Percentiles rank a stretch among this genome's conserved stretches.
phyloP scores from a whole-genome alignment of 1,139 yeast species.

The Candida pseudocylindracea region DNA sequence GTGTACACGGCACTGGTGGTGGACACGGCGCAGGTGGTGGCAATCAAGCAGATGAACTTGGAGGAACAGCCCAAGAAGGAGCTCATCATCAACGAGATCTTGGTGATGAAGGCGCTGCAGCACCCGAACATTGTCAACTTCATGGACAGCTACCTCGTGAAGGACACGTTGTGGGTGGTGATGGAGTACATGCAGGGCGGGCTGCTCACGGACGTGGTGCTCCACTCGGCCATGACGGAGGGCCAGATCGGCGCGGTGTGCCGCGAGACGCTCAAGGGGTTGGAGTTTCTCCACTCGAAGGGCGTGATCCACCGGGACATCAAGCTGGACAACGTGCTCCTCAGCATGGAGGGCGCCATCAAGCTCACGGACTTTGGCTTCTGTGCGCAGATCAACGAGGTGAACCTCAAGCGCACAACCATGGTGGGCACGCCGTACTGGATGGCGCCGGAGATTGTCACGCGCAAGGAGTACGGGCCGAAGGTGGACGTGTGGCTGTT shows the following conservation, averaged over 20 bases:
- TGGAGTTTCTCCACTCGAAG: constrained; percentile 71
- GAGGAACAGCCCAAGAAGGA: constrained; percentile 93
- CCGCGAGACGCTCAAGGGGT: constrained; percentile 71
- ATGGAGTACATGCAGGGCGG: constrained; percentile 99
- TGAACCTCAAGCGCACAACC: constrained; percentile 71
- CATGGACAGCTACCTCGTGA: constrained; percentile 59
- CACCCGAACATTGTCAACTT: constrained; percentile 88
- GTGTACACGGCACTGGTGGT: constrained; percentile 74
- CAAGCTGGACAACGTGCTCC: constrained; percentile 77
- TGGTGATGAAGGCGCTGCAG: constrained; percentile 82
- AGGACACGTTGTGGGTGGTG: constrained; percentile 76
- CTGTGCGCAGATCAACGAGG: constrained; percentile 89
- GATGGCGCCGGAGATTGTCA: constrained; percentile 99
- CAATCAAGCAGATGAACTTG: constrained; percentile 87
- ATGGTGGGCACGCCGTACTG: constrained; percentile 99
- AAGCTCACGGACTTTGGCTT: constrained; percentile 81
- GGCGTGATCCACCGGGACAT: constrained; percentile 95
- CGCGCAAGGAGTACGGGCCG: constrained; percentile 87
- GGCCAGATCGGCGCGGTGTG: constrained; percentile 97
- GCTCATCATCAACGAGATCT: constrained; percentile 69
- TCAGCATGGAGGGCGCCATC: constrained; percentile 69
- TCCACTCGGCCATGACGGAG: constrained; percentile 88
- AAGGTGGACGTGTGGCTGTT: constrained; percentile 95
- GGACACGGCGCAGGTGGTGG: constrained; percentile 38
- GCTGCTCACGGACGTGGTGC: constrained; percentile 82